Evolutionary conservation across 2,329 filamentous ascomycete species (phyloP).

Genomic region (Clarireedia hainanense): DNA sequence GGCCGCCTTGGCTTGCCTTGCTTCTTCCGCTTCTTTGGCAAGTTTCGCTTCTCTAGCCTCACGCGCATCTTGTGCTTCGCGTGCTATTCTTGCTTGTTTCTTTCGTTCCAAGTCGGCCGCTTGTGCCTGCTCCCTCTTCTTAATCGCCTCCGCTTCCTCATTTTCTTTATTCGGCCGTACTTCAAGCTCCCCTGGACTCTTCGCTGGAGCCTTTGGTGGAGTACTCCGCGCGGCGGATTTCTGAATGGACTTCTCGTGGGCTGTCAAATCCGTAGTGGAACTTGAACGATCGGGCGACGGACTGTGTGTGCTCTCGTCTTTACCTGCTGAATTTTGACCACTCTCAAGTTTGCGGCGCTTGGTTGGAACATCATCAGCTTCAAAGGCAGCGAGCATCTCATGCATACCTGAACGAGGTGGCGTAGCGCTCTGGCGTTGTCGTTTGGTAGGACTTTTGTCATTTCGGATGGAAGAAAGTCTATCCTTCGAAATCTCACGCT

Average conservation of each 20-base stretch:
- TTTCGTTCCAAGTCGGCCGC: conserved; percentile 16
- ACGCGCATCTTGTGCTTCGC: conserved; percentile 21
- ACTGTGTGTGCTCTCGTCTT: conserved; percentile 19
- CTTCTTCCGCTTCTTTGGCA: conserved; percentile 22
- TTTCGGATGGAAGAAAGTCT: conserved; percentile 39
- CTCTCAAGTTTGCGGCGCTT: conserved; percentile 51
- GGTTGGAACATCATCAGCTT: conserved; percentile 41
- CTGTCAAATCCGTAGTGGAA: conserved; percentile 13
- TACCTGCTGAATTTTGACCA: conserved; percentile 10
- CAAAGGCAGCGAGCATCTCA: conserved; percentile 43
- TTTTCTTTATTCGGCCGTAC: conserved; percentile 31
- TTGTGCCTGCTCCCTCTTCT: conserved; percentile 24
- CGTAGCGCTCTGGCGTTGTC: conserved; percentile 51
- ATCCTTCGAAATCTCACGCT: conserved; percentile 53
- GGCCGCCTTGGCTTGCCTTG: conserved; percentile 12
- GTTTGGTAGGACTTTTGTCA: conserved; percentile 44
- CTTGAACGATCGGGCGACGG: conserved; percentile 24
- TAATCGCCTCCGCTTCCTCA: conserved; percentile 22
- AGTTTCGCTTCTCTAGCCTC: conserved; percentile 29
- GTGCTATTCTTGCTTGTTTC: conserved; percentile 18
- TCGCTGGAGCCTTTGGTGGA: background rate
- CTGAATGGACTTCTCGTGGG: conserved; percentile 13
- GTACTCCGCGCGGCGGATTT: background rate
- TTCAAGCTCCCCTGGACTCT: conserved; percentile 11
- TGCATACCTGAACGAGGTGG: conserved; percentile 39